These are phyloP conservation scores for Parmelia sp. DNA, from an alignment of 495 filamentous ascomycete species.

Conservation along the genomic window DNA sequence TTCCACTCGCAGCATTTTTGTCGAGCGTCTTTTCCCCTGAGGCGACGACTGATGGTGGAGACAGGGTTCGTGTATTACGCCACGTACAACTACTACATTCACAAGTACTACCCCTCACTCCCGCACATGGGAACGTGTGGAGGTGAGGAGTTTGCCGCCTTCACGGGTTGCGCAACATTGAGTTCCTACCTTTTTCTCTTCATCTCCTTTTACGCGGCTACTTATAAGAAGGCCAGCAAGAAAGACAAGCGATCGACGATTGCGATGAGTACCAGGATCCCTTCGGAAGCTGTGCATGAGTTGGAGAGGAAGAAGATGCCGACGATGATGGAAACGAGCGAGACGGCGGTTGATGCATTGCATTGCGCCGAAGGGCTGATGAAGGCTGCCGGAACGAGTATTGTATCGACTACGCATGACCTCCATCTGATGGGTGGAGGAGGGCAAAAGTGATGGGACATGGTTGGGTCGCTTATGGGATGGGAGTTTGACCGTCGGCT, in stretches of 20 bases:
- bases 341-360: slow-evolving; percentile 16
- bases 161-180: slow-evolving; percentile 30
- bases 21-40: no score
- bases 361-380: slow-evolving; percentile 18
- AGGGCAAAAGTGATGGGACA: slow-evolving; percentile 4
- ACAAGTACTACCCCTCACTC: slow-evolving; percentile 25
- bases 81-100: slow-evolving; percentile 29
- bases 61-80: slow-evolving; percentile 31
- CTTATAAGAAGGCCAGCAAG: slow-evolving; percentile 28
- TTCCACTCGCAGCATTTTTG: no score
- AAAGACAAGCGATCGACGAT: slow-evolving; percentile 12
- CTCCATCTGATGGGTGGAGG: slow-evolving; percentile 13
- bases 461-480: background rate
- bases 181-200: slow-evolving; percentile 32
- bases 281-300: slow-evolving; percentile 9
- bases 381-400: slow-evolving; percentile 20
- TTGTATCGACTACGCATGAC: slow-evolving; percentile 8
- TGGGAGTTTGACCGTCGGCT: background rate
- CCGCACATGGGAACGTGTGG: slow-evolving; percentile 28
- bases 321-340: slow-evolving; percentile 16
- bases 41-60: slow-evolving; percentile 7
- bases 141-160: slow-evolving; percentile 30
- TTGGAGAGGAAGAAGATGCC: slow-evolving; percentile 18
- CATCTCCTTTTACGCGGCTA: slow-evolving; percentile 30
- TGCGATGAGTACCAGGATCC: slow-evolving; percentile 16